Base-by-base conservation (phyloP, 148 eudicot species). In the Camellia granthamiana region DNA sequence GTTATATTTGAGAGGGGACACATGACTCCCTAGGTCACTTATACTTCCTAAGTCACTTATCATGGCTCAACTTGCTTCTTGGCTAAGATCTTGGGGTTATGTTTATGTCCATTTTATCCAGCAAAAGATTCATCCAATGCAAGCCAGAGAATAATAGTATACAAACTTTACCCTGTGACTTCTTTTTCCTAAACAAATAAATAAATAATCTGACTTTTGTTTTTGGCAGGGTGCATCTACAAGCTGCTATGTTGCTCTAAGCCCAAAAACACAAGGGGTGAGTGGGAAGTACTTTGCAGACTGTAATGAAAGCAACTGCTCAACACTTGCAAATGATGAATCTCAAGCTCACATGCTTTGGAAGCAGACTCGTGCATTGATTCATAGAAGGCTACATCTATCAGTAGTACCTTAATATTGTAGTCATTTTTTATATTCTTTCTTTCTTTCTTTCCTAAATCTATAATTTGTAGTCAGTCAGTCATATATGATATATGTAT, bases 221-320 rank as follows among this genome's bases (percentile, higher is more conserved):
- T 5, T 69, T 58, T 64, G 79, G 81, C 83, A 93, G 96, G 98
- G 97, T 43, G 97, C 97, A 81, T 92, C 99, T 68, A 95, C 97
- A 6, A 93, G 92, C 80, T 95, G 97, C 76, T 93, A 92, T 78
- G 97, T 93, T 30, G 99, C 97, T 1, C 77, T 93, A 62, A 90
- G 92, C 82, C 85, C 88, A 55, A 69, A 84, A 18, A 64, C 56
- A 23, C 82, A 82, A 72, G 94, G 91, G 49, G 76, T 88, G 18
- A 92, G 86, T 77, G 99, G 99, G 14, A 85, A 82, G 72, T 95
- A 95, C 83, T 93, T 90, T 84, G 94, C 91, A 46, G 99, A 96
- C 73, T 96, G 99, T n/a, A 93, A 93, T 66, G 93, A 93, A 81
- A 81, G 70, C 72, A 81, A 76, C 18, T 89, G 91, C 76, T 93